Conservation (phyloP, 257 asterid species). For the Asclepias syriaca region DNA sequence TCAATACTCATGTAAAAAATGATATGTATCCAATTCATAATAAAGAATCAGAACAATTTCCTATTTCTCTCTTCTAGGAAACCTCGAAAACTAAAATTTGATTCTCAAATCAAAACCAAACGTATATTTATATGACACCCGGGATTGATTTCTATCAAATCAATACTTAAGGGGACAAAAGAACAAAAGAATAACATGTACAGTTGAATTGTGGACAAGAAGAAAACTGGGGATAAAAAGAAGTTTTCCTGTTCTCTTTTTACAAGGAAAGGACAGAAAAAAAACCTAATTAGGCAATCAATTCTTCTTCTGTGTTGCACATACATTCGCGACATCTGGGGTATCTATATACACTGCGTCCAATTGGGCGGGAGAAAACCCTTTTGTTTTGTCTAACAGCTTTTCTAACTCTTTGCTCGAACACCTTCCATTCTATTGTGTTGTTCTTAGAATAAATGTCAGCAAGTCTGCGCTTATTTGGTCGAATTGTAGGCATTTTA, state of each 20-base stretch:
- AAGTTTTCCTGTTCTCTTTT: not conserved
- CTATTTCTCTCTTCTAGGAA: not conserved
- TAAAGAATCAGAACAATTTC: not conserved
- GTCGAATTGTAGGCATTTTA: slow-evolving; percentile 84
- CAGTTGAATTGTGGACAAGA: not conserved
- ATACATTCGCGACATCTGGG: slow-evolving; percentile 86
- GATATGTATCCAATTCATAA: not conserved
- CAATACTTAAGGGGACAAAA: not conserved
- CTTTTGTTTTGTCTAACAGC: slow-evolving; percentile 91
- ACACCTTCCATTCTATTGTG: slow-evolving; percentile 89
- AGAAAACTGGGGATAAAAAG: not conserved
- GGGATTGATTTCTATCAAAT: not conserved
- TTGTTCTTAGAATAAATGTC: slow-evolving; percentile 82
- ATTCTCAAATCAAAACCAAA: no score
- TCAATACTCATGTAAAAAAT: not conserved
- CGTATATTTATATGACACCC: not conserved
- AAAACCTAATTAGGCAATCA: slow-evolving; percentile 1
- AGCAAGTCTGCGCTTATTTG: slow-evolving; percentile 93
- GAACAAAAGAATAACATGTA: not conserved
- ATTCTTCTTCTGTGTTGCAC: slow-evolving; percentile 45
- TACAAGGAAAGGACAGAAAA: no score
- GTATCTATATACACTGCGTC: slow-evolving; percentile 89
- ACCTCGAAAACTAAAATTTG: not conserved
- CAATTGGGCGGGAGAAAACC: slow-evolving; percentile 80
- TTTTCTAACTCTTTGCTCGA: slow-evolving; percentile 85